Base-by-base conservation (phyloP, 352 stramenopile genomes). In the Phytopythium oedochilum region DNA sequence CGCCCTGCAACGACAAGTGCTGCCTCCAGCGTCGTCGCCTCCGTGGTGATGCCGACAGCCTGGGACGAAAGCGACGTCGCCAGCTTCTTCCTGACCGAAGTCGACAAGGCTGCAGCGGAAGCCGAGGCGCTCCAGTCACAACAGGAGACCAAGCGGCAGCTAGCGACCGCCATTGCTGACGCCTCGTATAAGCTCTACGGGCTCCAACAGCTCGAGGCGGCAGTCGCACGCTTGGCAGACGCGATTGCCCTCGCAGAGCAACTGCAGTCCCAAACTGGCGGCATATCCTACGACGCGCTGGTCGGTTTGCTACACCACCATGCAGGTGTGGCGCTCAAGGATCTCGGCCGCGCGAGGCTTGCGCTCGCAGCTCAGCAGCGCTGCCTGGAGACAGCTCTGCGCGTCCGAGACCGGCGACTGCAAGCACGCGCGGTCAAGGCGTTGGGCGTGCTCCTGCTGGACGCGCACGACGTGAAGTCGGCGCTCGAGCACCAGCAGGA, bases 31-130 rank as follows among this genome's bases (percentile, higher is more conserved):
- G 45, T 14, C 29, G 25, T 23, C 14, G 45, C 42, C 42, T 48
- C 42, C 2, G 20, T 25, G 42, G 15, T 10, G 26, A 47, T 11
- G 3, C 42, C n/a, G 20, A 29, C 45, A 0, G 28, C 45, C 8
- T 69, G 60, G 53, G 70, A 60, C 12, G 70, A 84, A 7, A 54
- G 78, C 26, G 73, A 84, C 8, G 50, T 74, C 18, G 64, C 72
- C 15, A 85, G 71, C 50, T 88, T 86, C 52, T 93, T 93, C 59
- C 65, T 93, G 42, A 93, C 83, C 2, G 83, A 89, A 39, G 51
- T 91, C 23, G 78, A 89, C 0, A 55, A 65, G 28, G 53, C 60
- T 6, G 64, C 40, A 18, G 67, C 58, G 34, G 53, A 70, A 20
- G 40, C 25, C 3, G 42, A 57, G 6, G 49, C 44, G 1, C 53